These are phyloP conservation scores for Xylariaceae sp. DNA, from an alignment of 2,329 filamentous ascomycete species.

Conservation along the genomic window DNA sequence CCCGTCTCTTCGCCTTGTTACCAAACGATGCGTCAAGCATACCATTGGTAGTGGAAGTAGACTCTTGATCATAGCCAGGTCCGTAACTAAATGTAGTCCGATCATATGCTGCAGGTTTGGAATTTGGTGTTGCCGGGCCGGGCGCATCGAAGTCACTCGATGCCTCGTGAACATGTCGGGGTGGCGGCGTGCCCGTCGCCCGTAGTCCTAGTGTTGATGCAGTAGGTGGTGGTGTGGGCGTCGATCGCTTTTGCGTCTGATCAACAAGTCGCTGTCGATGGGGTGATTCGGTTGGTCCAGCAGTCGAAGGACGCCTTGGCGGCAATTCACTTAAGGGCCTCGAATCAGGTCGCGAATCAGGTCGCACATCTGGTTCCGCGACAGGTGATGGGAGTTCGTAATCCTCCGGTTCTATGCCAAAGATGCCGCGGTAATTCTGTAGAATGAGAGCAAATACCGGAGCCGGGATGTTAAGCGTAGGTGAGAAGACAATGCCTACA, in stretches of 20 bases:
- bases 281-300: constrained; percentile 45
- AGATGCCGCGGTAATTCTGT: constrained; percentile 83
- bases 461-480: constrained; percentile 91
- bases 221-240: constrained; percentile 47
- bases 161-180: constrained; percentile 41
- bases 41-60: constrained; percentile 27
- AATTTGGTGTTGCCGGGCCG: constrained; percentile 5
- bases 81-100: constrained; percentile 21
- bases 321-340: constrained; percentile 29
- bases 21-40: constrained; percentile 36
- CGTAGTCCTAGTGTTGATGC: constrained; percentile 26
- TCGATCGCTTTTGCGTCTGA: constrained; percentile 35
- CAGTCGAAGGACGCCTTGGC: constrained; percentile 46
- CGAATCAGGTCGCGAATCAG: constrained; percentile 25
- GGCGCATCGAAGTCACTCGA: constrained; percentile 35
- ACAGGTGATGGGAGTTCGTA: constrained; percentile 51
- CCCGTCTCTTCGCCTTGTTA: constrained; percentile 46
- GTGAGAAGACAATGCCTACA: constrained; percentile 96
- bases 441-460: constrained; percentile 92
- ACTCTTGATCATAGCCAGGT: constrained; percentile 31
- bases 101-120: constrained; percentile 34
- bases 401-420: constrained; percentile 63
- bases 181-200: constrained; percentile 41
- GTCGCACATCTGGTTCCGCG: constrained; percentile 28
- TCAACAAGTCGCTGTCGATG: constrained; percentile 47